A percentile compares a stretch with the other conserved stretches of the same genome.
Evolutionary conservation across 1,284 basidiomycete genomes (phyloP).

Genomic region (Wallemia mellicola): DNA sequence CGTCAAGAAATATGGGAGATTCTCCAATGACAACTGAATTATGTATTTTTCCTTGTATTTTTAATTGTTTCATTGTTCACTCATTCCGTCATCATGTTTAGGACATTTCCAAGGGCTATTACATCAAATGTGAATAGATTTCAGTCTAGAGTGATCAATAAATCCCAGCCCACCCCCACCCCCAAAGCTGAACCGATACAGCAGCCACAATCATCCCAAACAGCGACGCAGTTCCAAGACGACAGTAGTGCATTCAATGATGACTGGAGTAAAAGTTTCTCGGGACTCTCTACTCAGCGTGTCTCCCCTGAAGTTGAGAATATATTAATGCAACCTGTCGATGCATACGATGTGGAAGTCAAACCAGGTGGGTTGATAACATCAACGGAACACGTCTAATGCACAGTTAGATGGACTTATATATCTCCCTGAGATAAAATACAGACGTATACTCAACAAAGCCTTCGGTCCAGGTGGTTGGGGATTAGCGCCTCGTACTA

Average conservation of each 20-base stretch:
- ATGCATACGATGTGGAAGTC: constrained; percentile 56
- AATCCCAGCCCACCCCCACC: not conserved
- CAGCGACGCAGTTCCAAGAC: not conserved
- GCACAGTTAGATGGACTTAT: constrained; percentile 66
- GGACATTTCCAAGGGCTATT: not conserved
- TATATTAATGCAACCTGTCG: constrained; percentile 40
- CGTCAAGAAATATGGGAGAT: not conserved
- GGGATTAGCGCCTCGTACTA: constrained; percentile 78
- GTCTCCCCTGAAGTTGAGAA: constrained; percentile 49
- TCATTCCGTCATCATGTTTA: not conserved
- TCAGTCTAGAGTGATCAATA: not conserved
- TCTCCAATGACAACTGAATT: not conserved
- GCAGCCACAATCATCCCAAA: not conserved
- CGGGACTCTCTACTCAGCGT: constrained; percentile 45
- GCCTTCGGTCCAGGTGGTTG: constrained; percentile 92
- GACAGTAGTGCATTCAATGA: not conserved
- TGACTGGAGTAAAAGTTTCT: constrained; percentile 72
- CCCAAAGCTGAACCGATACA: not conserved
- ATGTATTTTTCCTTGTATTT: not conserved
- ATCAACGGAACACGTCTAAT: no score
- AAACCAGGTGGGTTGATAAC: constrained; percentile 42
- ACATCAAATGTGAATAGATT: not conserved
- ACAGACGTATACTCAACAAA: constrained; percentile 69
- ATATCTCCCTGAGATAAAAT: constrained; percentile 94
- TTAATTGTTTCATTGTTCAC: not conserved